A percentile compares a stretch with the other conserved stretches of the same genome.
Evolutionary conservation across 2,329 filamentous ascomycete species (phyloP).

Genomic region (Ascochyta pisi): DNA sequence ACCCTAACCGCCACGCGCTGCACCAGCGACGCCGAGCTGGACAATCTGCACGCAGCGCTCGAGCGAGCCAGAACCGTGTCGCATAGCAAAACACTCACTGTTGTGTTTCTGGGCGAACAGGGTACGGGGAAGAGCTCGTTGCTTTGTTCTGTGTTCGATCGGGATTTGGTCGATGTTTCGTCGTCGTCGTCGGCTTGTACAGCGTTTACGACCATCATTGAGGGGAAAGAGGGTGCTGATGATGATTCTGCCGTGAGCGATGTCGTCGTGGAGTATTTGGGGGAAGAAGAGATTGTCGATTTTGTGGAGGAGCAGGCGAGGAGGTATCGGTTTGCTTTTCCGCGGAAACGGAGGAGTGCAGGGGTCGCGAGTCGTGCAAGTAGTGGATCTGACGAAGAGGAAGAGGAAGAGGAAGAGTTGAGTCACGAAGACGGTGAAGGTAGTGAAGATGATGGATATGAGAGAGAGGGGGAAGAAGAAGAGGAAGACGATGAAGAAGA

Average conservation of each 20-base stretch:
- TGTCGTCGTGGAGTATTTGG: conserved; percentile 8
- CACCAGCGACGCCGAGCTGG: not conserved
- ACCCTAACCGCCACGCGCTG: not conserved
- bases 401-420: not conserved
- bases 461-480: not conserved
- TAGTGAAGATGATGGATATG: not conserved
- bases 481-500: not conserved
- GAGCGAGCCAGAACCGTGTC: not conserved
- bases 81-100: not conserved
- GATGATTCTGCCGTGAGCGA: conserved; percentile 15
- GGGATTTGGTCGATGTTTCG: conserved; percentile 10
- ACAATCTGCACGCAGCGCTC: not conserved
- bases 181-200: conserved; percentile 19
- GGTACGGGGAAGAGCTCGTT: conserved; percentile 19
- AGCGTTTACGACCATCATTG: conserved; percentile 3
- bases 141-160: conserved; percentile 14
- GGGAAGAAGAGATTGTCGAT: not conserved
- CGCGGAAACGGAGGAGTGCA: not conserved
- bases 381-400: not conserved
- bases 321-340: conserved; percentile 3
- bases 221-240: conserved; percentile 11
- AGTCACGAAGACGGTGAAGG: not conserved
- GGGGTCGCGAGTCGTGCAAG: too few relatives aligned
- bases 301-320: conserved; percentile 13
- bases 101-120: conserved; percentile 22